These are phyloP conservation scores for Umbilicus rupestris DNA, from an alignment of 164 flowering plant species.

Conservation along the genomic window DNA sequence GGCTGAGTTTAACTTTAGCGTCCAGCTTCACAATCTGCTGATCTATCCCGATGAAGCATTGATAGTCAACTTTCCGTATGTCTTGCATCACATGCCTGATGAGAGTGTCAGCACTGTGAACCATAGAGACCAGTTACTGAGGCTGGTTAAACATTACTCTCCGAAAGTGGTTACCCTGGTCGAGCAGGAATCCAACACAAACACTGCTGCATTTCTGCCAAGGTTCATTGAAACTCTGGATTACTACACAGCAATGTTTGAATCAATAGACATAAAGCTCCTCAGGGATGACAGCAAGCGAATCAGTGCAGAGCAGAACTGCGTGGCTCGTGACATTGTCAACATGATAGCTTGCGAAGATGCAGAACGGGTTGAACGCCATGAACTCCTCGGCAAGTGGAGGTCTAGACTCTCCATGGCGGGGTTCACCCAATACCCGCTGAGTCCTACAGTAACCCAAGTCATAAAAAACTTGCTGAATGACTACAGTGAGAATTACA, in stretches of 20 bases:
- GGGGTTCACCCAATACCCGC: constrained; percentile 3
- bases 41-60: constrained; percentile 7
- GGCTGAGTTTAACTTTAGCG: neutral
- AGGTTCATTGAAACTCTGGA: constrained; percentile 9
- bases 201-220: constrained; percentile 6
- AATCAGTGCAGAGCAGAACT: constrained; percentile 8
- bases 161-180: constrained; percentile 8
- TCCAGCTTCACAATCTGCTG: constrained; percentile 1
- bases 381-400: constrained; percentile 10
- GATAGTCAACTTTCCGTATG: constrained; percentile 8
- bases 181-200: constrained; percentile 12
- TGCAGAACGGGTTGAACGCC: constrained; percentile 7
- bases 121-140: constrained; percentile 9
- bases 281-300: neutral
- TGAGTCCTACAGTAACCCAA: constrained; percentile 1
- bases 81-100: constrained; percentile 10
- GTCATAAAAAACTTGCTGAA: constrained; percentile 2
- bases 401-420: constrained; percentile 5
- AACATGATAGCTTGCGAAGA: constrained; percentile 11
- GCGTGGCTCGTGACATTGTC: constrained; percentile 10
- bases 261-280: constrained; percentile 1
- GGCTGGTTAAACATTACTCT: neutral
- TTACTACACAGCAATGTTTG: constrained; percentile 10
- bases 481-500: constrained; percentile 1
- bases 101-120: constrained; percentile 12